Evolutionary conservation across 2,329 filamentous ascomycete species (phyloP).

Genomic region (Microsporum canis): DNA sequence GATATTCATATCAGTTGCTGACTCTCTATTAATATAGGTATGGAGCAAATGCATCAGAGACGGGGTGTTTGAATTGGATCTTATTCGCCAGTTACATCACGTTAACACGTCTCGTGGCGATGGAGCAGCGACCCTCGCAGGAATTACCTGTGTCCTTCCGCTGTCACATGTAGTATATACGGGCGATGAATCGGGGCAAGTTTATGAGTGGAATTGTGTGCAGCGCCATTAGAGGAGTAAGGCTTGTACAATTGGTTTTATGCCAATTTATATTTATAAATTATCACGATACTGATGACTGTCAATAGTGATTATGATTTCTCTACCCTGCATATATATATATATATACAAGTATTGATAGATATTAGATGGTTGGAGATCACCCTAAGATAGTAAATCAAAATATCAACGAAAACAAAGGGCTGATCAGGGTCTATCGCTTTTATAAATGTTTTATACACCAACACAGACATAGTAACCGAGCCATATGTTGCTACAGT

Average conservation of each 20-base stretch:
- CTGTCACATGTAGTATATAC: slow-evolving; percentile 80
- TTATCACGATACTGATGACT: slow-evolving; percentile 3
- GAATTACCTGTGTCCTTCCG: slow-evolving; percentile 76
- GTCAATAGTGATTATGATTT: neutral
- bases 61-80: slow-evolving; percentile 62
- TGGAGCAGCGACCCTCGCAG: slow-evolving; percentile 45
- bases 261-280: neutral
- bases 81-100: slow-evolving; percentile 74
- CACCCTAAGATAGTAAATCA: too few relatives aligned
- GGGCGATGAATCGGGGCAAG: slow-evolving; percentile 82
- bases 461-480: neutral
- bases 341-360: neutral
- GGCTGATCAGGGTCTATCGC: too few relatives aligned
- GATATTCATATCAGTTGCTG: neutral
- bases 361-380: neutral
- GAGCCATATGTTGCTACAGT: neutral
- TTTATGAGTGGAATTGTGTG: slow-evolving; percentile 53
- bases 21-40: slow-evolving; percentile 30
- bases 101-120: slow-evolving; percentile 56
- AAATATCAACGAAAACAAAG: too few relatives aligned
- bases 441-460: neutral
- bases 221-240: slow-evolving; percentile 31
- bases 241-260: too few relatives aligned
- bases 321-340: too few relatives aligned
- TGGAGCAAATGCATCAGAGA: slow-evolving; percentile 47